phyloP scores from a whole-genome alignment of 352 stramenopile species.

The Pseudoperonospora humuli region DNA sequence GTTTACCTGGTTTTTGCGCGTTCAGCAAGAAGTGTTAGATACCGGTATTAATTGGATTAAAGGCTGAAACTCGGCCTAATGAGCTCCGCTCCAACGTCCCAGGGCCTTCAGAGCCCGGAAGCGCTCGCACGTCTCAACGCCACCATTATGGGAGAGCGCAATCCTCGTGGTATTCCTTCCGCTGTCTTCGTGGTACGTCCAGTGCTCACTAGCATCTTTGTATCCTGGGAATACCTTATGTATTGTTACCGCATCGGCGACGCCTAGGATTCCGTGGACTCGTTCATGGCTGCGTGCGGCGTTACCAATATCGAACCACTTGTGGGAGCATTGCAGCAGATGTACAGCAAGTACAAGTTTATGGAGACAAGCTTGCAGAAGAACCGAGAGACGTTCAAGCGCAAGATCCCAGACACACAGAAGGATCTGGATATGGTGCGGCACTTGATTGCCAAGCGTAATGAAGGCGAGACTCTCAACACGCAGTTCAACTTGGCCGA shows the following conservation, averaged over 20 bases:
- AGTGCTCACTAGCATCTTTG: no score
- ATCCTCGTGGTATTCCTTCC: constrained; percentile 67
- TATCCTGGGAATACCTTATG: not conserved
- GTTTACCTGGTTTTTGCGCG: no score
- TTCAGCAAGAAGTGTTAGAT: no score
- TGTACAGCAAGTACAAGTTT: constrained; percentile 89
- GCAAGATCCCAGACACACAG: constrained; percentile 88
- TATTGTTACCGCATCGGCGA: constrained; percentile 2
- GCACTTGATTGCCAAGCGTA: constrained; percentile 48
- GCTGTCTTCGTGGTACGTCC: constrained; percentile 69
- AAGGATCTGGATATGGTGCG: constrained; percentile 60
- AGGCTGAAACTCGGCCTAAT: no score
- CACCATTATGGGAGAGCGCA: constrained; percentile 71
- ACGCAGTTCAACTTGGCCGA: constrained; percentile 93
- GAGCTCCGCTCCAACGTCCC: not conserved
- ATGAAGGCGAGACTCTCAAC: constrained; percentile 71
- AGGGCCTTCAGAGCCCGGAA: constrained; percentile 55
- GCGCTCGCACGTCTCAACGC: constrained; percentile 61
- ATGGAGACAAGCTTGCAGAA: constrained; percentile 86
- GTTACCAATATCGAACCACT: constrained; percentile 64
- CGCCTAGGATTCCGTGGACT: constrained; percentile 54
- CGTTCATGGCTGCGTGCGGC: constrained; percentile 53
- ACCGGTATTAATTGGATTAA: no score
- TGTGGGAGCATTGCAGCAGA: constrained; percentile 72
- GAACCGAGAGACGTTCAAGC: constrained; percentile 81